A percentile compares a stretch with the other conserved stretches of the same genome.
Evolutionary conservation across 352 stramenopile genomes (phyloP).

Genomic region (Phytopythium montanum): DNA sequence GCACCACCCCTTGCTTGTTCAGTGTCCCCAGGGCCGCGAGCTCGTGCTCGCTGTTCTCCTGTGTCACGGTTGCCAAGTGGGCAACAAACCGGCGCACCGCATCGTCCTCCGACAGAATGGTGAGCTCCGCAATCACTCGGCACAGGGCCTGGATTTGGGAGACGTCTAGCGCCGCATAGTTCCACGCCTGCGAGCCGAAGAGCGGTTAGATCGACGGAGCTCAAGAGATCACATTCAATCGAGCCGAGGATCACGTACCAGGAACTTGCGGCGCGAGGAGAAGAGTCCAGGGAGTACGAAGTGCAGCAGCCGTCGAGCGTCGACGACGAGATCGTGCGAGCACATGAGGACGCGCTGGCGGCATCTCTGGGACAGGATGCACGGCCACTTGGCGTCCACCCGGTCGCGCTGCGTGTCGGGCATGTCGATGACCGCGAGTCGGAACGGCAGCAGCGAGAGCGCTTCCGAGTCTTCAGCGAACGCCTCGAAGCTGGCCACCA

Average conservation of each 20-base stretch:
- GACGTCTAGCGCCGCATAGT: slow-evolving; percentile 43
- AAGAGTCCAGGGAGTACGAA: slow-evolving; percentile 68
- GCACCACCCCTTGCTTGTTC: slow-evolving; percentile 35
- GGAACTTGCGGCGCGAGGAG: slow-evolving; percentile 58
- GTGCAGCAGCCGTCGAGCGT: slow-evolving; percentile 54
- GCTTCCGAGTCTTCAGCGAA: slow-evolving; percentile 43
- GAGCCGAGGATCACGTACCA: slow-evolving; percentile 39
- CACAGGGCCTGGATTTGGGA: slow-evolving; percentile 44
- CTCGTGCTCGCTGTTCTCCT: slow-evolving; percentile 36
- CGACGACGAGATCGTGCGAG: slow-evolving; percentile 27
- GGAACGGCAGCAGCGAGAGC: slow-evolving; percentile 41
- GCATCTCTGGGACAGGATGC: slow-evolving; percentile 51
- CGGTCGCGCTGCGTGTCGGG: slow-evolving; percentile 18
- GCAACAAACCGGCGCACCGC: slow-evolving; percentile 25
- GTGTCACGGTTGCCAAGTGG: slow-evolving; percentile 24
- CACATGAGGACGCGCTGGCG: slow-evolving; percentile 62
- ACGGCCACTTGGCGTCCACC: slow-evolving; percentile 37
- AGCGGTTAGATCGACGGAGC: neutral
- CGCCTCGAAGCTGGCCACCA: slow-evolving; percentile 55
- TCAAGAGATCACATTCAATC: neutral
- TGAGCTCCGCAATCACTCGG: slow-evolving; percentile 35
- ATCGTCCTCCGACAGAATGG: slow-evolving; percentile 21
- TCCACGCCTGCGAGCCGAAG: slow-evolving; percentile 43
- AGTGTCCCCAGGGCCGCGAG: slow-evolving; percentile 28
- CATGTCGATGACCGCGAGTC: slow-evolving; percentile 44